A percentile compares a stretch with the other conserved stretches of the same genome.
These are phyloP conservation scores for Nakaseomyces nivariensis DNA, from an alignment of 1,139 yeast species.

Conservation along the genomic window DNA sequence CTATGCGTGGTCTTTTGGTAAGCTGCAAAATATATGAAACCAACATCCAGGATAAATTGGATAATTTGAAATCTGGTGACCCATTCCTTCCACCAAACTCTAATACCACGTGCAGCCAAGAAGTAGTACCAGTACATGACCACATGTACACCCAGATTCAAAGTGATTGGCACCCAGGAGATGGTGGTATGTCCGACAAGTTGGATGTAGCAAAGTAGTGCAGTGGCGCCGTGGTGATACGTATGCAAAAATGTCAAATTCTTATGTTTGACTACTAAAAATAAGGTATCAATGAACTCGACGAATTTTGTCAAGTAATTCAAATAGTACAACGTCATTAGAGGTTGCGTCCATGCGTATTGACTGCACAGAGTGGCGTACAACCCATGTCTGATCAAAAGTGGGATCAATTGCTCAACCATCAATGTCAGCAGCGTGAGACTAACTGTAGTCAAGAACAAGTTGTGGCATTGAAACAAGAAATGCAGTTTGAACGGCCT, in stretches of 20 bases:
- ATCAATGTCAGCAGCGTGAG: constrained; percentile 48
- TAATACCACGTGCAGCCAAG: constrained; percentile 71
- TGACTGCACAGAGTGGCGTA: constrained; percentile 58
- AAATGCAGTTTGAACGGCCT: constrained; percentile 53
- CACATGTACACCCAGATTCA: constrained; percentile 71
- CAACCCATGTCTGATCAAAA: constrained; percentile 51
- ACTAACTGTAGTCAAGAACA: constrained; percentile 52
- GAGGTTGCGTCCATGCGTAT: constrained; percentile 61
- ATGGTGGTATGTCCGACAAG: constrained; percentile 65
- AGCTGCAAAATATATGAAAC: constrained; percentile 69
- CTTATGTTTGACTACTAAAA: constrained; percentile 67
- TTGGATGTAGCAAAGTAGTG: constrained; percentile 71
- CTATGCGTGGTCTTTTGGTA: constrained; percentile 39
- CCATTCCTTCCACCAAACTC: constrained; percentile 92
- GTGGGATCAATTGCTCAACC: constrained; percentile 65
- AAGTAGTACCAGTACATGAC: constrained; percentile 82
- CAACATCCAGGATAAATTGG: constrained; percentile 65
- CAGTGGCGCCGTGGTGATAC: constrained; percentile 82
- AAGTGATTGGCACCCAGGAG: constrained; percentile 69
- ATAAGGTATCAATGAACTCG: constrained; percentile 69
- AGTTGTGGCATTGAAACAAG: constrained; percentile 61
- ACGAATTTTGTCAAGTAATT: constrained; percentile 64
- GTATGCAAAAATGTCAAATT: constrained; percentile 68
- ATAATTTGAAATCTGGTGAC: constrained; percentile 74
- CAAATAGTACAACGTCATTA: constrained; percentile 62